Evolutionary conservation across 495 filamentous ascomycete genomes (phyloP), one percentile per base, ranked within the genome.

Genomic region (Parathielavia appendiculata): DNA sequence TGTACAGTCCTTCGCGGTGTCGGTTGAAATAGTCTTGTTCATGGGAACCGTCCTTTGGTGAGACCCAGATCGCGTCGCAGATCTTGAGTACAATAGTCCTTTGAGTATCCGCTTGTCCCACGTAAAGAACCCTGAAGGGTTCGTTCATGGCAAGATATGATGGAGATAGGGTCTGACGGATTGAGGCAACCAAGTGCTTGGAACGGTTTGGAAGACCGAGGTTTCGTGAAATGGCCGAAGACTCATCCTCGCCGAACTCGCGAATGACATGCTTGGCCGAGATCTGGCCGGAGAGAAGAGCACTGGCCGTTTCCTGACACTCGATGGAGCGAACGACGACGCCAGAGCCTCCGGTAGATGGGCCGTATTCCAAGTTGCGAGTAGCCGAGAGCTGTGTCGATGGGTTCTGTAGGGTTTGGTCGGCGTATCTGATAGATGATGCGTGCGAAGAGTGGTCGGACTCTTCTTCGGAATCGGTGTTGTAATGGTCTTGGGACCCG

Each of bases 31-130:
- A 23, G 30, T 62, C 63, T 30, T 71, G 63, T 16, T 61, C 49
- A 11, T 46, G 10, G 30, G 50, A 53, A 35, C 49, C 65, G 51
- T 53, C 60, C 38, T 65, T 63, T 38, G 70, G 62, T 34, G 77
- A 77, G 11, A 70, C 76, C 58, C 73, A 75, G 51, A 80, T 71
- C n/a, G 88, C 86, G 59, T 82, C 82, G 17, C 82, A 86, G 48
- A 91, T 77, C 70, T 91, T 91, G 66, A 86, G 81, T n/a, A 89
- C 76, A 58, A 91, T 88, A 35, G 83, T 80, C 54, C 85, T 80
- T 56, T 85, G 83, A 23, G 79, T 82, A 7, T 79, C 79, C 0
- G 82, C 65, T 51, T 80, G 80, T 16, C 88, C 88, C 26, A 88
- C 72, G 56, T 89, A 91, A 5, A 91, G 73, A 23, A 91, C 76